Conservation (phyloP, 257 asterid genomes). For the Catharanthus roseus region DNA sequence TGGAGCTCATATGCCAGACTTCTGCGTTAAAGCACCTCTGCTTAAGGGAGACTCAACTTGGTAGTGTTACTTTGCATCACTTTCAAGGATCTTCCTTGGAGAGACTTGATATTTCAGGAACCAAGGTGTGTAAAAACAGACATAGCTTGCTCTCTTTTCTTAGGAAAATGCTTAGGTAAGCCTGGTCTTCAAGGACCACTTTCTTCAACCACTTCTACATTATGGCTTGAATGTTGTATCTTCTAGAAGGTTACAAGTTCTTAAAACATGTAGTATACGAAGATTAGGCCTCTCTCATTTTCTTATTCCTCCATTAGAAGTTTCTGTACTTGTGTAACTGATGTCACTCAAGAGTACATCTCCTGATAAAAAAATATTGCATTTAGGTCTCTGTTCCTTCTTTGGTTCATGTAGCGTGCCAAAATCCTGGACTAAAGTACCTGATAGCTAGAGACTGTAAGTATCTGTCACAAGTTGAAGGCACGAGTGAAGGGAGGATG, state of each 20-base stretch:
- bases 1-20: slow-evolving; percentile 56
- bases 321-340: not conserved
- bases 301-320: not conserved
- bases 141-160: not conserved
- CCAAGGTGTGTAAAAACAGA: slow-evolving; percentile 49
- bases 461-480: slow-evolving; percentile 36
- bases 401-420: slow-evolving; percentile 46
- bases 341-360: not conserved
- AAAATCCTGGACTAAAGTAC: slow-evolving; percentile 52
- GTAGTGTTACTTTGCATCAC: slow-evolving; percentile 45
- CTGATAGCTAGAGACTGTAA: slow-evolving; percentile 70
- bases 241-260: no score
- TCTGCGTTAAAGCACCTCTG: slow-evolving; percentile 54
- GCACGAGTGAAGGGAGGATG: slow-evolving; percentile 26
- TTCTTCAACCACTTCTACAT: no score
- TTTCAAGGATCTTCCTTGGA: slow-evolving; percentile 67
- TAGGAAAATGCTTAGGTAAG: no score
- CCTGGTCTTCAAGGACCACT: no score
- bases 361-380: slow-evolving; percentile 8
- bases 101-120: slow-evolving; percentile 78
- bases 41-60: slow-evolving; percentile 57
- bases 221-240: no score
- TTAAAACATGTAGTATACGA: no score
- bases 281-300: no score
- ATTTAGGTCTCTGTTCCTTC: slow-evolving; percentile 60